Base-by-base conservation (phyloP, 371 early-diverging fungal genomes). In the Mucor mucedo region DNA sequence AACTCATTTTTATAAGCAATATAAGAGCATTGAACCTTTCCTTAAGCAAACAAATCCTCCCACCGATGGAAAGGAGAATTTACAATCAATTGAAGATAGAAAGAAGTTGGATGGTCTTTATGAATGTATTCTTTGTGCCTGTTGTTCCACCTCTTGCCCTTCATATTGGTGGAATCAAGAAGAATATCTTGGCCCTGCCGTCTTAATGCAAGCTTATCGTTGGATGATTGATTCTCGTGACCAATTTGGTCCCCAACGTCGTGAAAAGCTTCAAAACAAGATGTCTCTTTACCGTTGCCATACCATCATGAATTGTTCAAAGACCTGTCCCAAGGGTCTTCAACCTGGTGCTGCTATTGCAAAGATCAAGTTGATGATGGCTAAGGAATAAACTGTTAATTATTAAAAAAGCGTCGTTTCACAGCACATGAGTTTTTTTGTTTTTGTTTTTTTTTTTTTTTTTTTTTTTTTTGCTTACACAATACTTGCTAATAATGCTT, bases 201-300 rank as follows among this genome's bases (percentile, higher is more conserved):
- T 95, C 11, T 83, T 98, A 65, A 88, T 98, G 92, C 97, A 97
- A 82, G 93, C 97, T 39, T 97, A 95, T 85, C 92, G 98, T 73
- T 98, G 98, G 98, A 96, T 96, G 93, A 89, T 89, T 56, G 98
- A 98, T 79, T 91, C 92, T 42, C 92, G 98, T 75, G 98, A 98
- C 79, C 93, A 97, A 65, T 93, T 89, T 73, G 93, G 93, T 41
- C 66, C 77, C 59, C 93, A 96, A 76, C 92, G 98, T 69, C 87
- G 96, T 63, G 88, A 84, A 59, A 87, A 87, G 54, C 83, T 98
- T 66, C 97, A 98, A 78, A 95, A 95, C 77, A 90, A 95, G 49
- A 96, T 96, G 92, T 90, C 94, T 7, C 85, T 97, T 9, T 98
- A 95, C 86, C 93, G 97, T 56, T 98, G 98, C 89, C 98, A 98